A percentile compares a stretch with the other conserved stretches of the same genome.
phyloP scores from a whole-genome alignment of 257 asterid species.

The Penstemon barbatus region DNA sequence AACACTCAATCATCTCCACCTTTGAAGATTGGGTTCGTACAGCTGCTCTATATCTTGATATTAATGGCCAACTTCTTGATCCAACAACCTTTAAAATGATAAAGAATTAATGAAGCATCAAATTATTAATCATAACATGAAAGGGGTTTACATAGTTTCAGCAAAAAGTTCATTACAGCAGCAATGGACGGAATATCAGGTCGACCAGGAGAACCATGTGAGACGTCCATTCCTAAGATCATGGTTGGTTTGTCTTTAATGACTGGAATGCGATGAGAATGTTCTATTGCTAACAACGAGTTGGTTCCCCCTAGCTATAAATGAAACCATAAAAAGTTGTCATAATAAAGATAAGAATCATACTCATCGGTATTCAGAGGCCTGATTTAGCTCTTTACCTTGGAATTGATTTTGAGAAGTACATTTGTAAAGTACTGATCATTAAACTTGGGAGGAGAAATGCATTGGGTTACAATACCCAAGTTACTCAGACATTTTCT shows the following conservation, averaged over 20 bases:
- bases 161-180: constrained; percentile 52
- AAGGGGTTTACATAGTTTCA: not conserved
- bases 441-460: constrained; percentile 68
- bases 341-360: constrained; percentile 18
- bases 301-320: constrained; percentile 88
- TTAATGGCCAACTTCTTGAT: constrained; percentile 87
- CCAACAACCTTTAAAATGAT: constrained; percentile 71
- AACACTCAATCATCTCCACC: constrained; percentile 80
- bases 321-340: constrained; percentile 14
- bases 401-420: constrained; percentile 89
- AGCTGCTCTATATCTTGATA: constrained; percentile 90
- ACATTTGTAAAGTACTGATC: constrained; percentile 82
- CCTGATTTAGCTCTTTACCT: constrained; percentile 47
- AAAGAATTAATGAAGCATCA: constrained; percentile 26
- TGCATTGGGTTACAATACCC: constrained; percentile 84
- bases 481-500: constrained; percentile 62
- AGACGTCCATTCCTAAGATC: constrained; percentile 94
- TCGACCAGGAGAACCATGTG: constrained; percentile 89
- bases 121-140: constrained; percentile 26
- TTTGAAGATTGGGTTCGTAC: constrained; percentile 83
- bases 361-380: constrained; percentile 7
- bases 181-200: constrained; percentile 90
- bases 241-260: constrained; percentile 77
- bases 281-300: constrained; percentile 78
- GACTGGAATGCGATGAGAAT: constrained; percentile 48